Evolutionary conservation across 1,139 yeast species (phyloP).

Genomic region (Wickerhamomyces sp.): DNA sequence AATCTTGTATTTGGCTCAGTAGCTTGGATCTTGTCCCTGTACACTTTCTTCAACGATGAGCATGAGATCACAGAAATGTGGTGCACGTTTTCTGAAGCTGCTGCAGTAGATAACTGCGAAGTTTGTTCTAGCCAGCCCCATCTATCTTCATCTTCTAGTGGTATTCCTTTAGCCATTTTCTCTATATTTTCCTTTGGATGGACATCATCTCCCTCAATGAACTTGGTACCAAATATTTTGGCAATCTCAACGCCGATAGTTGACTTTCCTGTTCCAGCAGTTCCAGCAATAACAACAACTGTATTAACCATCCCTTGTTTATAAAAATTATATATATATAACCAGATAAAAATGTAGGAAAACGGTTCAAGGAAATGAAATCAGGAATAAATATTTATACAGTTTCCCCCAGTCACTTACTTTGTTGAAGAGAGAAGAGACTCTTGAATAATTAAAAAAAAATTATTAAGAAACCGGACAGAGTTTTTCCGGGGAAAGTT

Average conservation of each 20-base stretch:
- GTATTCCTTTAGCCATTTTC: constrained; percentile 78
- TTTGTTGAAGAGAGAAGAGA: no score
- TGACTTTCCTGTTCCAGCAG: constrained; percentile 92
- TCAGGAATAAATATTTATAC: no score
- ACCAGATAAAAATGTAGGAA: background rate
- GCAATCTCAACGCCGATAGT: constrained; percentile 64
- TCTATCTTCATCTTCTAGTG: constrained; percentile 83
- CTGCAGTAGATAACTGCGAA: constrained; percentile 36
- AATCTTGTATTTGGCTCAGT: constrained; percentile 38
- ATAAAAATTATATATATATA: background rate
- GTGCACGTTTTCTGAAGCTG: constrained; percentile 31
- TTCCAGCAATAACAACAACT: constrained; percentile 67
- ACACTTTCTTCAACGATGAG: constrained; percentile 71
- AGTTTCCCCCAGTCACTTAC: no score
- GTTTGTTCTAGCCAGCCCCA: constrained; percentile 79
- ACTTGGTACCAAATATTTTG: constrained; percentile 42
- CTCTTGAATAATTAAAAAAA: no score
- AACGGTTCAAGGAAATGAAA: no score
- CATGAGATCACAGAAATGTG: constrained; percentile 62
- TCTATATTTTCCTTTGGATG: constrained; percentile 72
- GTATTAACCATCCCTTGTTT: constrained; percentile 10
- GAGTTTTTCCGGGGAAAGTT: background rate
- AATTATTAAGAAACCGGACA: background rate
- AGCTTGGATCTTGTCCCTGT: constrained; percentile 55
- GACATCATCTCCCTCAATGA: constrained; percentile 79